Conservation (phyloP, 306 rosid species). For the Casuarina cunninghamiana region DNA sequence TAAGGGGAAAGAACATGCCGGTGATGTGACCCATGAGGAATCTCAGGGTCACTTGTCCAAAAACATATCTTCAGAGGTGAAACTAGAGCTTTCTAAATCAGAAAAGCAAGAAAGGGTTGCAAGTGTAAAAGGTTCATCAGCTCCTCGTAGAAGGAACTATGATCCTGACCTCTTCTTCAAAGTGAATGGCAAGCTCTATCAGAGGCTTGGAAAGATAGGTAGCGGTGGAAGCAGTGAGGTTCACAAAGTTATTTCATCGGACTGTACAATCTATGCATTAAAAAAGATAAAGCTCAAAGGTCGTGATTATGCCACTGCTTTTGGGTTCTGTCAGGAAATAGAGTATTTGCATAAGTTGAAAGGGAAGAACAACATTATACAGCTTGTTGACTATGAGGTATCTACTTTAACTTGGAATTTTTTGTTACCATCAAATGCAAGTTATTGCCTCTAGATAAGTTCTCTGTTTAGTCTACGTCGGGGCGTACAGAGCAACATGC, state of each 20-base stretch:
- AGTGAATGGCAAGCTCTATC: constrained; percentile 95
- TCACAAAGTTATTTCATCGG: constrained; percentile 96
- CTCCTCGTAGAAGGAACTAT: constrained; percentile 65
- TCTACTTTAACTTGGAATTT: constrained; percentile 21
- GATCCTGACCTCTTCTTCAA: constrained; percentile 91
- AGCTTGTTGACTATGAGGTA: constrained; percentile 95
- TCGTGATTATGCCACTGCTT: constrained; percentile 95
- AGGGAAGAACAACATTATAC: constrained; percentile 85
- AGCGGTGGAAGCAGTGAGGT: constrained; percentile 99
- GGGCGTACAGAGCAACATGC: neutral
- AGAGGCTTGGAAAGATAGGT: constrained; percentile 98
- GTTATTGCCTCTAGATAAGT: constrained; percentile 19
- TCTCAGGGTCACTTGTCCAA: constrained; percentile 44
- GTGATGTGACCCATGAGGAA: constrained; percentile 40
- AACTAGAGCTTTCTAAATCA: constrained; percentile 52
- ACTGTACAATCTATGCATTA: constrained; percentile 86
- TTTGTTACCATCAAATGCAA: constrained; percentile 4
- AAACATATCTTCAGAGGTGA: constrained; percentile 45
- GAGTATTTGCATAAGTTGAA: constrained; percentile 84
- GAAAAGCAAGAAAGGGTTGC: constrained; percentile 64
- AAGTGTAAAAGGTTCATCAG: constrained; percentile 53
- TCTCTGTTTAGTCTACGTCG: constrained; percentile 9
- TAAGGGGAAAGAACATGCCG: constrained; percentile 38
- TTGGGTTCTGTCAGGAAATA: constrained; percentile 97
- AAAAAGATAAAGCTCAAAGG: constrained; percentile 91